phyloP scores from a whole-genome alignment of 805 yeast genomes.

The Komagataella kurtzmanii region DNA sequence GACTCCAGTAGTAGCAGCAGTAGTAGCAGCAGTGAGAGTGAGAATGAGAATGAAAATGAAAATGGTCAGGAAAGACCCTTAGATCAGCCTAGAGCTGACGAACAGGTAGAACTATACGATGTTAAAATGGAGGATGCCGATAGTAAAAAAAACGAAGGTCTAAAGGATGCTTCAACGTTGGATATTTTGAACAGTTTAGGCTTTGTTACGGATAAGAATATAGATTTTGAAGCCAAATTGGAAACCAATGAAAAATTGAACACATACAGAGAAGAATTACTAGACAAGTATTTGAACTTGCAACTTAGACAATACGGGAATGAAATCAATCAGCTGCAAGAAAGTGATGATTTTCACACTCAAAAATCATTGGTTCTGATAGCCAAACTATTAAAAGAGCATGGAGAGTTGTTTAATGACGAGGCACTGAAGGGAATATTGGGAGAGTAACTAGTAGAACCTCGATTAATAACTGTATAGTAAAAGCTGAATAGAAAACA shows the following conservation, averaged over 20 bases:
- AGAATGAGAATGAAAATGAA: constrained; percentile 7
- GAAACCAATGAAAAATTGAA: constrained; percentile 12
- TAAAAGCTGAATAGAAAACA: neutral
- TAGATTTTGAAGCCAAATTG: constrained; percentile 15
- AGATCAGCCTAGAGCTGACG: constrained; percentile 5
- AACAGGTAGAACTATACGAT: constrained; percentile 6
- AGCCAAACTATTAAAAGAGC: constrained; percentile 45
- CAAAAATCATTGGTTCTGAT: constrained; percentile 40
- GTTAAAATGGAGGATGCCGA: constrained; percentile 6
- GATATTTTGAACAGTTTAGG: neutral
- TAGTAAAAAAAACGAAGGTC: constrained; percentile 1
- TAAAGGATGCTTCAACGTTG: constrained; percentile 1
- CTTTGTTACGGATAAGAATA: constrained; percentile 9
- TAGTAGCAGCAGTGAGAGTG: neutral
- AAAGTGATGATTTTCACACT: constrained; percentile 46
- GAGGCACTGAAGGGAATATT: constrained; percentile 22
- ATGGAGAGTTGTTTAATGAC: constrained; percentile 44
- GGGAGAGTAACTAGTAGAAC: neutral
- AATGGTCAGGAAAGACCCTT: neutral
- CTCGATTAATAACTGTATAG: neutral
- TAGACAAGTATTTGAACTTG: constrained; percentile 35
- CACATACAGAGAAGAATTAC: constrained; percentile 19
- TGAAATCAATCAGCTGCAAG: constrained; percentile 45
- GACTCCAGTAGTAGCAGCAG: constrained; percentile 16
- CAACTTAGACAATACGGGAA: constrained; percentile 49